These are phyloP conservation scores for Claviceps citrina DNA, from an alignment of 2,329 filamentous ascomycete genomes.

Conservation along the genomic window DNA sequence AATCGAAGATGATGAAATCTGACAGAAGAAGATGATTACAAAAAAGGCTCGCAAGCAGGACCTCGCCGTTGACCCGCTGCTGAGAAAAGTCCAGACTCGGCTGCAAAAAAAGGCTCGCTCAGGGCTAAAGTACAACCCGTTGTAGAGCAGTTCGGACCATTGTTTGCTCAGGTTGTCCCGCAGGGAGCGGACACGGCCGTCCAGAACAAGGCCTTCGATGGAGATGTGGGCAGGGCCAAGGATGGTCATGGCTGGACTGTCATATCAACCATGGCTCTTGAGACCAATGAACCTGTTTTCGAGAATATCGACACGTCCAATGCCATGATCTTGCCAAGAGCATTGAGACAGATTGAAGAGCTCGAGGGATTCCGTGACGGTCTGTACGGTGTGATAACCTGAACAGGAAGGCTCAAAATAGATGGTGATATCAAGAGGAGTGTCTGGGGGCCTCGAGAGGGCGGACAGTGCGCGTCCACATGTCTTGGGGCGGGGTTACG, in stretches of 20 bases:
- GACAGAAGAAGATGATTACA: no score
- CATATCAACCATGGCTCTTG: slow-evolving; percentile 2
- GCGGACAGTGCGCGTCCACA: slow-evolving; percentile 2
- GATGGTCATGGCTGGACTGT: slow-evolving; percentile 3
- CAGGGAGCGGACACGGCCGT: slow-evolving; percentile 1
- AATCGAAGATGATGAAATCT: no score
- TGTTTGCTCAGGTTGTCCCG: slow-evolving; percentile 1
- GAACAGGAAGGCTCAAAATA: neutral
- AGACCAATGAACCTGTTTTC: slow-evolving; percentile 2
- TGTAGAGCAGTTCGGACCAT: slow-evolving; percentile 3
- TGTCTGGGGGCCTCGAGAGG: slow-evolving; percentile 2
- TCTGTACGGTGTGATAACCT: no score
- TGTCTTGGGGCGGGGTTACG: neutral
- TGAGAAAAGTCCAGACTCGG: slow-evolving; percentile 3
- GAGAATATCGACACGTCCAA: slow-evolving; percentile 2
- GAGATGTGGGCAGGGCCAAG: neutral
- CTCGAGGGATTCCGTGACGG: slow-evolving; percentile 2
- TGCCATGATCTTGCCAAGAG: neutral
- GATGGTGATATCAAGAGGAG: neutral
- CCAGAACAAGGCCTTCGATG: slow-evolving; percentile 3
- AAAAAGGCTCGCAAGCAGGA: no score
- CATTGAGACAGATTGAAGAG: neutral
- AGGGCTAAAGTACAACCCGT: slow-evolving; percentile 3
- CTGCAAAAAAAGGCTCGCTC: slow-evolving; percentile 3
- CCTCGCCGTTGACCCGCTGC: no score